phyloP scores from a whole-genome alignment of 768 basidiomycete genomes.

The Austroboletus eburneus region DNA sequence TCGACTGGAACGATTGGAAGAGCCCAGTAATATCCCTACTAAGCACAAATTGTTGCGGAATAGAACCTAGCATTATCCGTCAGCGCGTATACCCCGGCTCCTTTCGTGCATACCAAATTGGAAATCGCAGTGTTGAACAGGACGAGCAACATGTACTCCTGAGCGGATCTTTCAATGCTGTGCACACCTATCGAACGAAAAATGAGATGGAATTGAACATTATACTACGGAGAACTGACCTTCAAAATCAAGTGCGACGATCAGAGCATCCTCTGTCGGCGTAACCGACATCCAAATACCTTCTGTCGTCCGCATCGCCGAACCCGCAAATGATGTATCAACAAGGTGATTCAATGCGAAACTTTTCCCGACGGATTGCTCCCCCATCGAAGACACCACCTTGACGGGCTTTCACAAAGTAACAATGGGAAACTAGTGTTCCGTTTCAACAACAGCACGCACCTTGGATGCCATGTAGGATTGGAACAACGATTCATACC shows the following conservation, averaged over 20 bases:
- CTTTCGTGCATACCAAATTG: conserved; percentile 46
- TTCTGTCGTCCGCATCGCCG: conserved; percentile 64
- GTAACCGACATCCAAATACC: conserved; percentile 68
- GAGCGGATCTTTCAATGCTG: conserved; percentile 58
- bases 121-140: conserved; percentile 65
- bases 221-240: conserved; percentile 29
- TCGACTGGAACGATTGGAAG: conserved; percentile 59
- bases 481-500: conserved; percentile 62
- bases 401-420: conserved; percentile 44
- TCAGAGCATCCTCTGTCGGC: conserved; percentile 48
- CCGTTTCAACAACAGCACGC: neutral
- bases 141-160: conserved; percentile 61
- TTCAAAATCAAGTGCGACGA: conserved; percentile 64
- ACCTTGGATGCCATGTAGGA: conserved; percentile 60
- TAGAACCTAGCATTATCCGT: conserved; percentile 40
- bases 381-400: conserved; percentile 67
- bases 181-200: conserved; percentile 42
- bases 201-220: neutral
- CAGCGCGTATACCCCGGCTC: neutral
- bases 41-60: conserved; percentile 63
- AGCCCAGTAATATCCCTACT: conserved; percentile 57
- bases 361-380: conserved; percentile 63
- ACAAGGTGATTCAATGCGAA: conserved; percentile 56
- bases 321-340: conserved; percentile 63
- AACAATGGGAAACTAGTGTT: too few relatives aligned